phyloP scores from a whole-genome alignment of 306 rosid genomes.

The Glycine tomentella region DNA sequence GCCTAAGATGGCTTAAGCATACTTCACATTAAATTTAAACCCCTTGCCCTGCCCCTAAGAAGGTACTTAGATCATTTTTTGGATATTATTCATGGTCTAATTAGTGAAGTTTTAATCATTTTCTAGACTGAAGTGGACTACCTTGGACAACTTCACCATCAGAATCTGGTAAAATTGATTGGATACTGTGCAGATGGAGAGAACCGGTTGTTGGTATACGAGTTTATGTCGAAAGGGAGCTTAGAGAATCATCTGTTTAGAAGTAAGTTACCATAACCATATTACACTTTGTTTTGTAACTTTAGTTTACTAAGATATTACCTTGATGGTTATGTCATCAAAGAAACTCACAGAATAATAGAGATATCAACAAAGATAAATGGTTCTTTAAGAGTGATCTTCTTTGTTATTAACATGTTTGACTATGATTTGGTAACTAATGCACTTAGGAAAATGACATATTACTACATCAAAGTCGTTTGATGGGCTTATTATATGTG shows the following conservation, averaged over 20 bases:
- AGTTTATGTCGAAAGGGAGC: slow-evolving; percentile 91
- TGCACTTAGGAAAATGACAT: slow-evolving; percentile 1
- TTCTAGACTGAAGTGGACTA: slow-evolving; percentile 90
- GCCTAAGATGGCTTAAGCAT: background rate
- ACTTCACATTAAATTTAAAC: background rate
- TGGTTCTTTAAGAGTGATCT: slow-evolving; percentile 11
- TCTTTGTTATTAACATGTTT: background rate
- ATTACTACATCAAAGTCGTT: background rate
- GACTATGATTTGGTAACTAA: slow-evolving; percentile 16
- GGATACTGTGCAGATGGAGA: slow-evolving; percentile 91
- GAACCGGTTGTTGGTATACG: slow-evolving; percentile 83
- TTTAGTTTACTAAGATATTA: slow-evolving; percentile 1
- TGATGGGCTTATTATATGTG: slow-evolving; percentile 40
- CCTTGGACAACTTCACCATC: slow-evolving; percentile 88
- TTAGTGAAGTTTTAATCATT: slow-evolving; percentile 42
- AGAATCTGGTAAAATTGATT: slow-evolving; percentile 79
- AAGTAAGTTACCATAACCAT: slow-evolving; percentile 61
- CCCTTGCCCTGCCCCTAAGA: background rate
- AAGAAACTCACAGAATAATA: background rate
- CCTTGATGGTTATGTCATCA: background rate
- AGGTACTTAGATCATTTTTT: background rate
- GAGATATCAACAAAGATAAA: slow-evolving; percentile 4
- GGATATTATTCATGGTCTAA: slow-evolving; percentile 34
- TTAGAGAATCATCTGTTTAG: slow-evolving; percentile 92
- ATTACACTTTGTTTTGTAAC: background rate